Base-by-base conservation (phyloP, 2,329 filamentous ascomycete genomes). In the Aureobasidium vineae region DNA sequence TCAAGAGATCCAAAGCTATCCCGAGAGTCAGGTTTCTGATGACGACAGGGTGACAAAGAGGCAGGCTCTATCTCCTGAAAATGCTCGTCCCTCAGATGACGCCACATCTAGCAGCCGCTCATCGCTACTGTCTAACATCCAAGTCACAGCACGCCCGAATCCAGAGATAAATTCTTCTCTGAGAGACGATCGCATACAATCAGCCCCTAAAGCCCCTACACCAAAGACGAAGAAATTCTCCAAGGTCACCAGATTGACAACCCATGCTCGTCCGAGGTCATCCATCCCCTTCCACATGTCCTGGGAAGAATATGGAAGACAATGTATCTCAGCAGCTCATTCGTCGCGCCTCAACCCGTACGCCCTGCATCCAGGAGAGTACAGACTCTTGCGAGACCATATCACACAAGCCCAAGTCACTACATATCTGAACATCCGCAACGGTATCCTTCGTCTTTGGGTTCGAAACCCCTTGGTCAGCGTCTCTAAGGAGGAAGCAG, bases 351-450 rank as follows among this genome's bases (percentile, higher is more conserved):
- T 99, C 1, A 94, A 94, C 70, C 94, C 95, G 0, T 98, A 95
- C 77, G 88, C 90, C 13, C 80, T 99, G 45, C 92, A 98, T 77
- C 84, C 86, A 31, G 88, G 91, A 69, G 95, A 99, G 77, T 93
- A 97, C 75, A 81, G 84, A 67, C 83, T 97, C 68, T 80, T 99
- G 47, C 86, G 91, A 69, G 84, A 90, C 69, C 88, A 96, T 72
- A 87, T 99, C 71, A 96, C 90, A 74, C 88, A 91, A 72, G 84
- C 89, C 38, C 95, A 99, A 77, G 92, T 97, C 70, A 97, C 94
- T 2, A 91, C 92, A 15, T 99, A 99, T 78, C 82, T 99, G 64
- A 98, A 98, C 76, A 95, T 99, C 69, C 86, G 95, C 71, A 99
- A 99, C 76, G 91, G 92, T 19, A 97, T 99, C 67, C 81, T 99